These are phyloP conservation scores for Penicillium sp. DNA, from an alignment of 2,329 filamentous ascomycete species.

Conservation along the genomic window DNA sequence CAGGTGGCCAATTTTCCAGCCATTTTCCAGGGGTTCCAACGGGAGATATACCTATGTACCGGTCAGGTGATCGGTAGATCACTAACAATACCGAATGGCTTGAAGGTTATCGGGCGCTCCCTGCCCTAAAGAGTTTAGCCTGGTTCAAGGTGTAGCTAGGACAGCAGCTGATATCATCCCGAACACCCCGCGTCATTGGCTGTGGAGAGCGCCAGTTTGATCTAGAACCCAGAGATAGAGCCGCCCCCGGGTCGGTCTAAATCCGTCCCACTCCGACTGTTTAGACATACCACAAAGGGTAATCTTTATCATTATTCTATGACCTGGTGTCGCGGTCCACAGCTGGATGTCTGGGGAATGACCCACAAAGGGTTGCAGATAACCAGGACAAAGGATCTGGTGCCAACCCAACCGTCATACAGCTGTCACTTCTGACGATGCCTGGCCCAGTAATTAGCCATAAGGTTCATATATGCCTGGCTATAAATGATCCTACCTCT, in stretches of 20 bases:
- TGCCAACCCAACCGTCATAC: not conserved
- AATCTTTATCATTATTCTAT: constrained; percentile 1
- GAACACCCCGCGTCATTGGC: not conserved
- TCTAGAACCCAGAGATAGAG: constrained; percentile 6
- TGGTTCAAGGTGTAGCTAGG: not conserved
- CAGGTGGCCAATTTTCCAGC: constrained; percentile 19
- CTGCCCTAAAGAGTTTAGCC: not conserved
- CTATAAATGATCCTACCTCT: too few species aligned
- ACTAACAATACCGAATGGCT: constrained; percentile 23
- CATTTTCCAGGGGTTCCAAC: constrained; percentile 1
- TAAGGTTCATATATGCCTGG: not conserved
- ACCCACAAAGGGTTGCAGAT: not conserved
- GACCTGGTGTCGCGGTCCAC: not conserved
- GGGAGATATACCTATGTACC: constrained; percentile 24
- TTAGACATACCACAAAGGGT: constrained; percentile 2
- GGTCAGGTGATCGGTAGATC: constrained; percentile 29
- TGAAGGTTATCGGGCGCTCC: constrained; percentile 17
- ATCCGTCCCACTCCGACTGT: constrained; percentile 4
- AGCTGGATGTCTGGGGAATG: constrained; percentile 3
- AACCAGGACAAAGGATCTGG: not conserved
- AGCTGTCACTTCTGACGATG: not conserved
- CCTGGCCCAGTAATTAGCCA: not conserved
- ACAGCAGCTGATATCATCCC: constrained; percentile 4
- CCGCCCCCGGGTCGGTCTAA: constrained; percentile 1
- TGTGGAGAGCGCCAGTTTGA: not conserved